A percentile compares a stretch with the other conserved stretches of the same genome.
These are phyloP conservation scores for Teunomyces pallodes DNA, from an alignment of 805 yeast genomes.

Conservation along the genomic window DNA sequence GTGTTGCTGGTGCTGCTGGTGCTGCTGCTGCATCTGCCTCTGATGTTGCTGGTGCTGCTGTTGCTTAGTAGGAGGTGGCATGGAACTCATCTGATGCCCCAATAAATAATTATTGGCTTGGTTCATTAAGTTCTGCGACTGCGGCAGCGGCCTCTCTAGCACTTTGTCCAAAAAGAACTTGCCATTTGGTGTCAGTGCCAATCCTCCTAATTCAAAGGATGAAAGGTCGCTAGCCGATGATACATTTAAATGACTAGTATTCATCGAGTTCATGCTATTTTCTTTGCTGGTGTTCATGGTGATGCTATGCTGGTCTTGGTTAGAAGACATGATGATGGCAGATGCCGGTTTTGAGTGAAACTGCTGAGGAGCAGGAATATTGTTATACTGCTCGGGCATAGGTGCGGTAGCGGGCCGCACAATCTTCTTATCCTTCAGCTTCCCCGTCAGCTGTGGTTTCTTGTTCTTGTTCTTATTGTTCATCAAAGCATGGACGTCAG, in stretches of 20 bases:
- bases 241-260: constrained; percentile 33
- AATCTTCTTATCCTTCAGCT: background rate
- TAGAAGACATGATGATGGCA: background rate
- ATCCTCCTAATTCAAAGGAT: constrained; percentile 38
- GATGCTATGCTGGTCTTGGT: constrained; percentile 6
- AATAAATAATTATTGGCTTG: constrained; percentile 14
- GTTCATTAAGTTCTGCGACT: constrained; percentile 15
- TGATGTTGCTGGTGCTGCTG: constrained; percentile 9
- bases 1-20: constrained; percentile 6
- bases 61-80: constrained; percentile 32
- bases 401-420: background rate
- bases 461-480: constrained; percentile 11
- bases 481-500: constrained; percentile 31
- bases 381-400: background rate
- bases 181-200: constrained; percentile 40
- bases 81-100: constrained; percentile 13
- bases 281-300: constrained; percentile 24
- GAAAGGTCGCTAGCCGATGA: constrained; percentile 37
- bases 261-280: constrained; percentile 28
- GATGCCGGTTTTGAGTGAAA: background rate
- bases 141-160: constrained; percentile 41
- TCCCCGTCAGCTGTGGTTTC: background rate
- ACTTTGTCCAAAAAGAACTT: constrained; percentile 38
- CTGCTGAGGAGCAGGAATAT: background rate
- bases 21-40: constrained; percentile 7